A percentile compares a stretch with the other conserved stretches of the same genome.
Evolutionary conservation across 140 eudicot species (phyloP).

Genomic region (Bidens hawaiensis): DNA sequence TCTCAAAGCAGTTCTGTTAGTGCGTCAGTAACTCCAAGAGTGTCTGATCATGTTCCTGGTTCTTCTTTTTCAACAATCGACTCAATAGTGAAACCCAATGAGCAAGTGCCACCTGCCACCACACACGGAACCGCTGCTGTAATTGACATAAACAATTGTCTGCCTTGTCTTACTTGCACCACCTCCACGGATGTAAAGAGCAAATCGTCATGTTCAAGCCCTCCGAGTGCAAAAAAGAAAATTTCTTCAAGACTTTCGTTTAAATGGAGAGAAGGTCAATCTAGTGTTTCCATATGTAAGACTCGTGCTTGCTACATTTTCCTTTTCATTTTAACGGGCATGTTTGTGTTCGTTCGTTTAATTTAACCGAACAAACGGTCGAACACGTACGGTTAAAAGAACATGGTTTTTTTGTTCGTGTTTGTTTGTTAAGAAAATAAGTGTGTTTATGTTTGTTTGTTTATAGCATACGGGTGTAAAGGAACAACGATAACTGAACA

Average conservation of each 20-base stretch:
- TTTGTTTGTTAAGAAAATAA: too few relatives aligned
- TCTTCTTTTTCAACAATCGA: conserved; percentile 32
- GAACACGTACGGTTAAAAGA: too few relatives aligned
- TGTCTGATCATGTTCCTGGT: conserved; percentile 41
- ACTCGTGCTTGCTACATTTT: not conserved
- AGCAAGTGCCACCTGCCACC: conserved; percentile 19
- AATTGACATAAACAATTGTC: conserved; percentile 40
- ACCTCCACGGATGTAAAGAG: conserved; percentile 50
- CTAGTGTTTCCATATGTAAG: conserved; percentile 60
- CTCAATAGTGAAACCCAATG: conserved; percentile 26
- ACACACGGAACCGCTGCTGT: conserved; percentile 34
- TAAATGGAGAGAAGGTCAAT: conserved; percentile 68
- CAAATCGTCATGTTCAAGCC: conserved; percentile 49
- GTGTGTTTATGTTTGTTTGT: too few relatives aligned
- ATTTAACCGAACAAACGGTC: too few relatives aligned
- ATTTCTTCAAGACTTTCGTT: conserved; percentile 54
- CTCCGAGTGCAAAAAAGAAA: conserved; percentile 60
- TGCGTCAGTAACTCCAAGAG: conserved; percentile 72
- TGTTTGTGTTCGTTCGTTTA: too few relatives aligned
- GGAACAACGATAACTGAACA: too few relatives aligned
- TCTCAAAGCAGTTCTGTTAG: conserved; percentile 72
- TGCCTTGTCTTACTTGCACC: conserved; percentile 80
- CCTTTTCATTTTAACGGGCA: not conserved
- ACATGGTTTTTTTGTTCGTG: too few relatives aligned
- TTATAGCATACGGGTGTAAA: too few relatives aligned